These are phyloP conservation scores for Magnusiomyces starmeri DNA, from an alignment of 1,139 yeast species.

Conservation along the genomic window DNA sequence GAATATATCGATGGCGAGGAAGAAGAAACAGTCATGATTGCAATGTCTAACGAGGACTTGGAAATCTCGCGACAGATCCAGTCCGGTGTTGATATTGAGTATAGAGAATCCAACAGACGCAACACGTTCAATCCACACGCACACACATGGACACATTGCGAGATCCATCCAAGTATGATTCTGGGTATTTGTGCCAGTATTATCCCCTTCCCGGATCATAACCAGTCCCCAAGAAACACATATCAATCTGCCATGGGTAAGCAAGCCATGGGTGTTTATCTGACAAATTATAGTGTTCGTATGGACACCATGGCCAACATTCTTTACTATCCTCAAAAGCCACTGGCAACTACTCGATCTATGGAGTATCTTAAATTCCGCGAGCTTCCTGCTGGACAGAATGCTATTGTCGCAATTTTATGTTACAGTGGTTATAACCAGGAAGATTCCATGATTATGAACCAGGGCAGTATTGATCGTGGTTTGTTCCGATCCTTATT, in stretches of 20 bases:
- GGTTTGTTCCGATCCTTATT: conserved; percentile 93
- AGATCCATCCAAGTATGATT: conserved; percentile 98
- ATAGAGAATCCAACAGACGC: conserved; percentile 76
- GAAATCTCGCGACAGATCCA: conserved; percentile 56
- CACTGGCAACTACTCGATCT: conserved; percentile 97
- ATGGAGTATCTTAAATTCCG: conserved; percentile 97
- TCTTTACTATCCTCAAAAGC: conserved; percentile 95
- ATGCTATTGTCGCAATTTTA: conserved; percentile 95
- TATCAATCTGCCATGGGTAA: conserved; percentile 99
- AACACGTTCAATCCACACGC: conserved; percentile 56
- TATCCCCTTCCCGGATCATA: conserved; percentile 99
- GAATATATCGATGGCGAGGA: conserved; percentile 97
- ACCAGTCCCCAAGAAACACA: conserved; percentile 98
- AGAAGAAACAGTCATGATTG: conserved; percentile 96
- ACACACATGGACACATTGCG: conserved; percentile 97
- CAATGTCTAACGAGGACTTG: conserved; percentile 97
- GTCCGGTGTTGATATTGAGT: conserved; percentile 40
- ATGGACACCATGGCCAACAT: conserved; percentile 99
- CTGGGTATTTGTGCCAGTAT: conserved; percentile 97
- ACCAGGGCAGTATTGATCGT: conserved; percentile 93
- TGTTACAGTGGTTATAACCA: conserved; percentile 98
- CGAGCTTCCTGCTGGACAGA: conserved; percentile 98
- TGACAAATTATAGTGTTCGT: conserved; percentile 90
- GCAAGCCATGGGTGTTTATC: conserved; percentile 99
- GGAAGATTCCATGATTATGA: conserved; percentile 99